Evolutionary conservation across 169 alveolate genomes (phyloP).

Genomic region (Plasmodium gaboni): DNA sequence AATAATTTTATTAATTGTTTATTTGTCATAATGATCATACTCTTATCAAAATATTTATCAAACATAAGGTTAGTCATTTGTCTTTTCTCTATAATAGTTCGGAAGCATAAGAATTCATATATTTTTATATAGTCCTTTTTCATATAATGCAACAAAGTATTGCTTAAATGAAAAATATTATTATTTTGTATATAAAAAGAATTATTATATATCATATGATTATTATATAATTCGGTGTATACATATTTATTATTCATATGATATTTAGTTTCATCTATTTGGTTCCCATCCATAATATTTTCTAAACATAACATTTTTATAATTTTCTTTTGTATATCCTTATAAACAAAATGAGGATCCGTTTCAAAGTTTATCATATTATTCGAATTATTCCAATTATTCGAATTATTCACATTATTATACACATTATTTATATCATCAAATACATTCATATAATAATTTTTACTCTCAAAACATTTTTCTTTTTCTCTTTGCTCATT

Average conservation of each 20-base stretch:
- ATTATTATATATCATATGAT: neutral
- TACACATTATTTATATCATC: neutral
- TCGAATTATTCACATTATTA: neutral
- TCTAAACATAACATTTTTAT: no score
- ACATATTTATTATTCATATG: no score
- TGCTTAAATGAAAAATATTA: constrained; percentile 16
- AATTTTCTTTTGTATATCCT: no score
- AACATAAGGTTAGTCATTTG: neutral
- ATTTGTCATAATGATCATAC: constrained; percentile 20
- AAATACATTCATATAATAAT: neutral
- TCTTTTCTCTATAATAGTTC: constrained; percentile 56
- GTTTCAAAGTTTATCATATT: no score
- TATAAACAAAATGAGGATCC: no score
- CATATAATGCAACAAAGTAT: neutral
- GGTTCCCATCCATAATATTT: no score
- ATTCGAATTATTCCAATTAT: neutral
- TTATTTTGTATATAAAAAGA: neutral
- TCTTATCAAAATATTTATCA: constrained; percentile 43
- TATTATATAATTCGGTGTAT: no score
- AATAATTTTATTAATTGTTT: constrained; percentile 59
- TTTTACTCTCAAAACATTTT: neutral
- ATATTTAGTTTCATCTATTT: no score
- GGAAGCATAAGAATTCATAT: constrained; percentile 27
- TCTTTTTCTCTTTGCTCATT: neutral
- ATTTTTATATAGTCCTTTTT: constrained; percentile 23